Base-by-base conservation (phyloP, 306 rosid species). In the Aeschynomene evenia region DNA sequence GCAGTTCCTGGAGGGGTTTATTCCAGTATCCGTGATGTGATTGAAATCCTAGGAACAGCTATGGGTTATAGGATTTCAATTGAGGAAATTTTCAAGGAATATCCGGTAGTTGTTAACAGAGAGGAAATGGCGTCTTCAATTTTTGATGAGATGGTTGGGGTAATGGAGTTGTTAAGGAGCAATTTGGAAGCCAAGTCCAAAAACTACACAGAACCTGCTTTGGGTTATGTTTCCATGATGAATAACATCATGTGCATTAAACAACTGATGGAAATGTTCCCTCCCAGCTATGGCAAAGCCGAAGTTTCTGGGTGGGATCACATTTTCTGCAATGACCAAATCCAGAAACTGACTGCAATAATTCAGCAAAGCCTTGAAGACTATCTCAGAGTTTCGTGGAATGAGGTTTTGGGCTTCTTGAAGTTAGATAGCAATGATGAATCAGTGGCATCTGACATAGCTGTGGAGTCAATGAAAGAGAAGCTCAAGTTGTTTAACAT, bases 181-280 rank as follows among this genome's bases (percentile, higher is more conserved):
- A 81, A 80, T 57, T 75, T 91, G 39, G 88, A 73, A 60, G 75
- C 81, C 9, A 91, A 84, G 69, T 87, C 90, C 4, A 87, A 85
- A 82, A 70, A 68, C 43, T 89, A 87, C 62, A 64, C 68, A 49
- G 81, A 85, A 68, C 54, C 78, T 19, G 76, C 86, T n/a, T 77
- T 89, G 74, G 20, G 86, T 74, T 72, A 59, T 46, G 59, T 91
- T 53, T 89, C 87, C 67, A 73, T 89, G 87, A 80, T 91, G 90
- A 91, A 89, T 72, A 91, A 89, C 54, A 81, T 79, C 20, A 61
- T 68, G 26, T 82, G 75, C 74, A 87, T 87, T 43, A 86, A 54
- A 42, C 10, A 62, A 23, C 49, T 62, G 36, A 80, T 78, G 6
- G 79, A 60, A 12, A 4, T 2, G 4, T n/a, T n/a, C n/a, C 19